A percentile compares a stretch with the other conserved stretches of the same genome.
Evolutionary conservation across 129 eudicot species (phyloP).

Genomic region (Tagetes erecta): DNA sequence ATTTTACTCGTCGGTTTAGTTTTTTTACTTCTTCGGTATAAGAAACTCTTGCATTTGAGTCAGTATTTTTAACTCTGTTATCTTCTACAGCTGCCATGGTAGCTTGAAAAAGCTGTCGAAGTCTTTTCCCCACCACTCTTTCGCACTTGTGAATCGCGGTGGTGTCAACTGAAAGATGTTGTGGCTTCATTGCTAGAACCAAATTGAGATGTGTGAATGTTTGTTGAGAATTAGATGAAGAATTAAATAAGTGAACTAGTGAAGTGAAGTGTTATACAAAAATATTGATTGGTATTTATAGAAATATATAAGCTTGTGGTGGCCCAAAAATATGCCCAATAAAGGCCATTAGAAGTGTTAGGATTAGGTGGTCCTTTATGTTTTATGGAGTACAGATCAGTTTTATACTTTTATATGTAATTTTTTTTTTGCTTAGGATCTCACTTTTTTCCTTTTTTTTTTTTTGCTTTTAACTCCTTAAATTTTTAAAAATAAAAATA

Average conservation of each 20-base stretch:
- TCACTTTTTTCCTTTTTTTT: background rate
- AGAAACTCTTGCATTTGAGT: slow-evolving; percentile 1
- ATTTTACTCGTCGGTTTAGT: slow-evolving; percentile 28
- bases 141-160: slow-evolving; percentile 51
- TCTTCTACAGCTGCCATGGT: slow-evolving; percentile 30
- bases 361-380: slow-evolving; percentile 13
- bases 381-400: slow-evolving; percentile 27
- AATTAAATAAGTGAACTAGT: background rate
- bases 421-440: slow-evolving; percentile 20
- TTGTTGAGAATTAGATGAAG: background rate
- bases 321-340: slow-evolving; percentile 23
- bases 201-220: background rate
- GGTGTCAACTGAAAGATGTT: slow-evolving; percentile 44
- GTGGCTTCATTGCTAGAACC: slow-evolving; percentile 54
- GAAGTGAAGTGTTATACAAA: slow-evolving; percentile 20
- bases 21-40: slow-evolving; percentile 31
- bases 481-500: no score
- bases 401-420: slow-evolving; percentile 1
- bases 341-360: slow-evolving; percentile 8
- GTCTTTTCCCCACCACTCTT: slow-evolving; percentile 43
- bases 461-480: background rate
- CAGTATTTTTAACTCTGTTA: background rate
- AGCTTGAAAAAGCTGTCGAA: slow-evolving; percentile 40
- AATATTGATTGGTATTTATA: slow-evolving; percentile 25
- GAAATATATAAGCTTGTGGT: slow-evolving; percentile 4